Evolutionary conservation across 306 rosid species (phyloP).

Genomic region (Prunus dulcis): DNA sequence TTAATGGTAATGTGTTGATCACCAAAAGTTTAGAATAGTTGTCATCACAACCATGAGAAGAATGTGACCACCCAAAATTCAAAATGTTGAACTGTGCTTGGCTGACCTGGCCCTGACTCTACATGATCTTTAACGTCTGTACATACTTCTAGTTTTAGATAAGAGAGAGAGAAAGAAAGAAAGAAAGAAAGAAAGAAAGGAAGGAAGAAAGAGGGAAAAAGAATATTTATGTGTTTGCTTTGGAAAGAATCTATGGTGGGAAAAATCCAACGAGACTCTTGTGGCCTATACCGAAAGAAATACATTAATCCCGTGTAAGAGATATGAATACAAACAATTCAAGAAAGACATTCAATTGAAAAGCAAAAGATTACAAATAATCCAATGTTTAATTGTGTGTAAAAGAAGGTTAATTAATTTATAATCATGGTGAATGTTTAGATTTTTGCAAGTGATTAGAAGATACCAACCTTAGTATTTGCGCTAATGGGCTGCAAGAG

Average conservation of each 20-base stretch:
- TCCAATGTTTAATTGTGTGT: too few species aligned
- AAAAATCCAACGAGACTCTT: background rate
- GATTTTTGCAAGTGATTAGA: too few species aligned
- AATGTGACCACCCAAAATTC: background rate
- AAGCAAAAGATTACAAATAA: background rate
- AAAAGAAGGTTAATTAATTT: too few species aligned
- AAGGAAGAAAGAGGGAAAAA: too few species aligned
- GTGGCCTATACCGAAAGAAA: background rate
- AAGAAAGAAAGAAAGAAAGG: background rate
- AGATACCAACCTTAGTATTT: too few species aligned
- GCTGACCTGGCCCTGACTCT: slow-evolving; percentile 6
- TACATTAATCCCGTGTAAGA: background rate
- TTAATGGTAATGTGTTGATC: too few species aligned
- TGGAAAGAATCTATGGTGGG: background rate
- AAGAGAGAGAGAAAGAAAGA: background rate
- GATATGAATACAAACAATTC: background rate
- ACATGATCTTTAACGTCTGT: slow-evolving; percentile 1
- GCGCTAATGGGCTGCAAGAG: too few species aligned
- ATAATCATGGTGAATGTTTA: too few species aligned
- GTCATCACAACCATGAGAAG: background rate
- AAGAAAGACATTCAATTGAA: background rate
- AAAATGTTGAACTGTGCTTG: background rate
- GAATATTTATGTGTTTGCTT: background rate
- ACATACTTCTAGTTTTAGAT: background rate
- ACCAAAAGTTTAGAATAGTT: background rate